Evolutionary conservation across 129 eudicot species (phyloP), one percentile per base, ranked within the genome.

Genomic region (Heracleum sosnowskyi): DNA sequence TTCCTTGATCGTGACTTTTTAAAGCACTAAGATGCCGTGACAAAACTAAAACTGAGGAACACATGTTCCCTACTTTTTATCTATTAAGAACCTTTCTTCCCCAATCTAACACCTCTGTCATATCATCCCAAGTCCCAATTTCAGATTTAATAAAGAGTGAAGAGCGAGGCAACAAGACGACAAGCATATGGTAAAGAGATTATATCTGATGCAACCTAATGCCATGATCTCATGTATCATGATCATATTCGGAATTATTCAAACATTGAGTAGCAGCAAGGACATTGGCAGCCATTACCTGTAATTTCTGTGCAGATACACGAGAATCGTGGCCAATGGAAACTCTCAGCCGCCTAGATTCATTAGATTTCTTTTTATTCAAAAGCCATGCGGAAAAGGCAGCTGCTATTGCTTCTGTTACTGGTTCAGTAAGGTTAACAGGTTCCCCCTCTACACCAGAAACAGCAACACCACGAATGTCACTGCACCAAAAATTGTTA

Each of bases 401-500:
- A 82, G 94, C 89, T 84, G 97, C 90, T 83, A 95, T 95, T 78
- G 99, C 99, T 88, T 95, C 90, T 77, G 99, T 90, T 66, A 95
- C 97, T 55, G 88, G 88, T 86, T 95, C 97, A 24, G 97, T 92
- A 70, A 95, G 88, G 83, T 57, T 95, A 78, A 95, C 83, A 83
- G 96, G 92, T 85, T 95, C 99, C 74, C 97, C 99, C 77, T 81
- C 92, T 79, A 95, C 96, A 45, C 99, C 99, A 78, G 89, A 91
- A 73, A 95, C 92, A 79, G 99, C 97, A 81, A 95, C 97, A 74
- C 99, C 99, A 80, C 99, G 97, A 74, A 95, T 95, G 80, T 95
- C 99, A 85, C 99, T 95, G 93, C 69, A 76, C 63, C 37, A 36
- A 55, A 78, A 78, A 79, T 80, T 37, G 68, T 47, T 39, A 77